These are phyloP conservation scores for Calonectria pseudoturangicola DNA, from an alignment of 2,329 filamentous ascomycete genomes.

Conservation along the genomic window DNA sequence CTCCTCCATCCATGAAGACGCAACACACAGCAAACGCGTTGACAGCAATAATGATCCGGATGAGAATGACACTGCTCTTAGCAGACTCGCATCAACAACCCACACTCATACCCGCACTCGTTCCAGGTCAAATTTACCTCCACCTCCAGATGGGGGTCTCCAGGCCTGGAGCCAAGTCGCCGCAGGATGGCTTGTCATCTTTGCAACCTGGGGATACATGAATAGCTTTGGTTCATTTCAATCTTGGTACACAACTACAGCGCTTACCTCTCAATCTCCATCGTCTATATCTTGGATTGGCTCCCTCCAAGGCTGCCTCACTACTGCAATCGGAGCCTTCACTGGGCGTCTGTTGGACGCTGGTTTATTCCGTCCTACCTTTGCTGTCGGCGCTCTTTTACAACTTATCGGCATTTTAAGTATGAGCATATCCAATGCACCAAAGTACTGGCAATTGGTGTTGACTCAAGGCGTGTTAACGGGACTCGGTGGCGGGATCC, in stretches of 20 bases:
- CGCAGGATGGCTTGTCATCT: constrained; percentile 63
- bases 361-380: constrained; percentile 63
- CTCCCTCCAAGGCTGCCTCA: constrained; percentile 66
- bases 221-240: constrained; percentile 68
- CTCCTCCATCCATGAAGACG: constrained; percentile 9
- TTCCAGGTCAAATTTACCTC: constrained; percentile 30
- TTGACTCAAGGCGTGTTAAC: constrained; percentile 72
- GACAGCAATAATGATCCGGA: neutral
- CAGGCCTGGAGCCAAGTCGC: constrained; percentile 62
- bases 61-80: neutral
- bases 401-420: constrained; percentile 67
- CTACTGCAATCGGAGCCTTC: constrained; percentile 64
- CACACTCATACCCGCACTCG: constrained; percentile 11
- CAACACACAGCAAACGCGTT: neutral
- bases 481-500: constrained; percentile 70
- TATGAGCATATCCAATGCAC: constrained; percentile 60
- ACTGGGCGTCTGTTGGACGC: constrained; percentile 67
- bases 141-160: constrained; percentile 54
- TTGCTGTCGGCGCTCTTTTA: constrained; percentile 61
- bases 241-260: constrained; percentile 61
- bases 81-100: constrained; percentile 6
- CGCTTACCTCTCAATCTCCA: constrained; percentile 52
- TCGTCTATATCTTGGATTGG: constrained; percentile 68
- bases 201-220: constrained; percentile 66
- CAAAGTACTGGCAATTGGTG: constrained; percentile 69